Evolutionary conservation across 23 red algal genomes (phyloP), one percentile per base, ranked within the genome.

Genomic region (Gracilaria domingensis): DNA sequence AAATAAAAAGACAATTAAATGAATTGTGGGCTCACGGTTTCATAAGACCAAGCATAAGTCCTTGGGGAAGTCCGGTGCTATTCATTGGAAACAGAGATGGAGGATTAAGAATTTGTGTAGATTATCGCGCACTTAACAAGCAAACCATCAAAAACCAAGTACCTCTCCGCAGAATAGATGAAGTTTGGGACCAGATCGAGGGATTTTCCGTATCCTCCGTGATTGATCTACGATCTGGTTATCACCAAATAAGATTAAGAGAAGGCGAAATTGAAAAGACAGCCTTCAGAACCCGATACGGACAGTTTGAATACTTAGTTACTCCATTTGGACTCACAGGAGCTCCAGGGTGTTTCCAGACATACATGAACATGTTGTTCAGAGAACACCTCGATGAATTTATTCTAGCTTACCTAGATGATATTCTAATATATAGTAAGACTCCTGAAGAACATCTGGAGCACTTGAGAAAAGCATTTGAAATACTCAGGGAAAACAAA

Each of bases 351-450:
- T 49, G 65, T 66, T 93, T 93, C 1, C 45, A 77, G 38, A 76
- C 62, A 21, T 70, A 84, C 21, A 78, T 93, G 80, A 78, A 79
- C 45, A 36, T 64, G 4, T 33, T 86, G 17, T 84, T 93, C 66
- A 12, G 55, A 64, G 0, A 37, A 77, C 75, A 73, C 29, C 12
- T 93, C 11, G 80, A 93, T 66, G 1, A 85, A 5, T 93, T 86
- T 55, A 25, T 83, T 25, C 29, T 71, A 11, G 80, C 80, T 26
- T 86, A 86, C 21, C 49, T 93, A n/a, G 80, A 93, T 36, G 64
- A 93, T 33, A 85, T 93, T 34, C 66, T 85, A 13, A 55, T 80
- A 5, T 85, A 85, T 49, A 93, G 90, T 76, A 80, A 86, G 38
- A 86, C 40, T 30, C 28, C 36, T 8, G 28, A 76, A 34, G 42